Base-by-base conservation (phyloP, 2,329 filamentous ascomycete species). In the Lecanicillium sp. region DNA sequence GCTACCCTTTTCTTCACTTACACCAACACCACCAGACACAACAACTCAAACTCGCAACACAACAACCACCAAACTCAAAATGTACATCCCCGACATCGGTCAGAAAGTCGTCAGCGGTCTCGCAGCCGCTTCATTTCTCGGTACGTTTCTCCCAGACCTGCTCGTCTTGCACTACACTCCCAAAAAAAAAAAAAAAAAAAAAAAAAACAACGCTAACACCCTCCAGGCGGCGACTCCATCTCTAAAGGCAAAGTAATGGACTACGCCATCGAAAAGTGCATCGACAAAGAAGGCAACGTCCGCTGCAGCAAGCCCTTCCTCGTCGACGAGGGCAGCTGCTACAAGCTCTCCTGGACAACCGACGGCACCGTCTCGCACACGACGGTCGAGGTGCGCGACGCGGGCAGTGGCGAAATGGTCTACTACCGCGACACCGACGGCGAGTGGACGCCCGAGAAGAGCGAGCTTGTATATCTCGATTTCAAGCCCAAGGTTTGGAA, bases 351-450 rank as follows among this genome's bases (percentile, higher is more conserved):
- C 31, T 66, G 63, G 63, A 47, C 42, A n/a, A 66, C 63, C 12
- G 47, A 50, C 20, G 50, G 64, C 14, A 41, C 52, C 2, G 35
- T 68, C 9, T 61, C 57, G 11, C 65, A 68, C 45, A 64, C 59
- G 2, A 64, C 60, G 1, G 56, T 55, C 35, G 62, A 64, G 40
- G 47, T 52, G 4, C 50, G 50, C 18, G 50, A 65, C 45, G 59
- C 59, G 6, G 62, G 53, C 2, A 54, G 56, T 31, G 51, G 48
- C 33, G 62, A 68, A 48, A 42, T 68, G 12, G 64, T 68, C 5
- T 68, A 54, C 45, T 68, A 67, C 43, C 52, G 64, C 12, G 64
- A 69, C 43, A 67, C 64, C 15, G 52, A 68, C 49, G 65, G 64
- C 15, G 52, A 66, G 27, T 69, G 65, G 65, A 63, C 49, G 2